A percentile compares a stretch with the other conserved stretches of the same genome.
phyloP scores from a whole-genome alignment of 805 yeast genomes.

The Saccharomycopsis oosterbeekiorum region DNA sequence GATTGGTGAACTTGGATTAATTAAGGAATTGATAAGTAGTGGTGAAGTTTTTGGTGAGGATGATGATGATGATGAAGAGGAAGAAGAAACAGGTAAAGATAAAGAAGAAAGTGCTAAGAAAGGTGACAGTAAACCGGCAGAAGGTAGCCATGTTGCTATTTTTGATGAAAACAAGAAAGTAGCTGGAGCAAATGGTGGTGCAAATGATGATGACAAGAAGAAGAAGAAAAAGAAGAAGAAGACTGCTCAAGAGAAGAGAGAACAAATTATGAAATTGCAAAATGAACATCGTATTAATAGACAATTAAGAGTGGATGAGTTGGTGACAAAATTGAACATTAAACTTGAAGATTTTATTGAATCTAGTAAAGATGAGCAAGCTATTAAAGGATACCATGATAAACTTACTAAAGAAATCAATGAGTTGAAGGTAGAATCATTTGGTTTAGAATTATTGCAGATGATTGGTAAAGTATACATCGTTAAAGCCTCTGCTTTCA shows the following conservation, averaged over 20 bases:
- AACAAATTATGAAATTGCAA: conserved; percentile 41
- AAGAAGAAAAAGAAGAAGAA: conserved; percentile 22
- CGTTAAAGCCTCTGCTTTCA: conserved; percentile 61
- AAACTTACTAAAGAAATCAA: conserved; percentile 57
- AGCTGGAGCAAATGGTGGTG: background rate
- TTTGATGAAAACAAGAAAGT: conserved; percentile 5
- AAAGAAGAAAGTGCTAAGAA: background rate
- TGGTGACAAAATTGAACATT: conserved; percentile 38
- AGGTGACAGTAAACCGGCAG: background rate
- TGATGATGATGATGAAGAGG: conserved; percentile 24
- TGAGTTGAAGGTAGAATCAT: conserved; percentile 85
- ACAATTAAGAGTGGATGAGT: conserved; percentile 38
- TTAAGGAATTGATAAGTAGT: conserved; percentile 51
- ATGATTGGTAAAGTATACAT: conserved; percentile 74
- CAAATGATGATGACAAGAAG: conserved; percentile 20
- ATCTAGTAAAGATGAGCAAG: conserved; percentile 36
- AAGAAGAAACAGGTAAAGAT: conserved; percentile 13
- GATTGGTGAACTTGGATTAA: conserved; percentile 67
- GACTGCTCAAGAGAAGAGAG: conserved; percentile 34
- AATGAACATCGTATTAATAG: conserved; percentile 44
- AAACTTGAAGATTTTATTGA: conserved; percentile 37
- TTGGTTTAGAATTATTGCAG: conserved; percentile 81
- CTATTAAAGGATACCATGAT: conserved; percentile 37
- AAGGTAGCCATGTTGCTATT: background rate
- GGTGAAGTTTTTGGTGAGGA: conserved; percentile 37